Evolutionary conservation across 768 basidiomycete species (phyloP).

Genomic region (Nevesoporus exiguus): DNA sequence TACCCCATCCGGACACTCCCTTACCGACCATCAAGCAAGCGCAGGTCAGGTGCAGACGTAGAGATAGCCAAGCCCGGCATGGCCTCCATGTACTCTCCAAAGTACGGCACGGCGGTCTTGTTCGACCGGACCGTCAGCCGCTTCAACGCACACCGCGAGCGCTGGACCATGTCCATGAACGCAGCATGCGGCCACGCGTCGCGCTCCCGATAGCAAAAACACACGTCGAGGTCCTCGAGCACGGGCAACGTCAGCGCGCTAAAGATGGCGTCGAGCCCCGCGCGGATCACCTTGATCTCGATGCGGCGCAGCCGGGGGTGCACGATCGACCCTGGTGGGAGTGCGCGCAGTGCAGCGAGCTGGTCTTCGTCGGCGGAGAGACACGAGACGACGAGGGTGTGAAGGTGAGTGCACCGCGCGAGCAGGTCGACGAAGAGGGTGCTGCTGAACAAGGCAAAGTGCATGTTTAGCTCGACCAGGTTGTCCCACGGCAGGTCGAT

Average conservation of each 20-base stretch:
- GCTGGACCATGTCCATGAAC: conserved; percentile 22
- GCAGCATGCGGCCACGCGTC: conserved; percentile 27
- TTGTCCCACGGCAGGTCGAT: conserved; percentile 28
- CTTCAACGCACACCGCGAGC: conserved; percentile 25
- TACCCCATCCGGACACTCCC: neutral
- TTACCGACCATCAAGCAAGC: neutral
- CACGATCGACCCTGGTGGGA: conserved; percentile 13
- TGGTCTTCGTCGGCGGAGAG: conserved; percentile 22
- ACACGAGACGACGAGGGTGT: conserved; percentile 21
- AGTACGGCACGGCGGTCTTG: conserved; percentile 16
- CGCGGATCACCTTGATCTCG: conserved; percentile 30
- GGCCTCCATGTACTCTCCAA: conserved; percentile 21
- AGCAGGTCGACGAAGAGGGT: conserved; percentile 23
- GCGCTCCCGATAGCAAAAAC: conserved; percentile 30
- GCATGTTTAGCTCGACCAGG: conserved; percentile 25
- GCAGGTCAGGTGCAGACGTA: conserved; percentile 4
- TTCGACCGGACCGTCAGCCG: conserved; percentile 26
- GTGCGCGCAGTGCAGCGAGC: conserved; percentile 4
- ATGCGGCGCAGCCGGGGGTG: conserved; percentile 21
- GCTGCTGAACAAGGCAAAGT: conserved; percentile 26
- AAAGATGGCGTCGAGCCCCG: conserved; percentile 22
- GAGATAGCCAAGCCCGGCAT: conserved; percentile 21
- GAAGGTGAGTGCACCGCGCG: conserved; percentile 20
- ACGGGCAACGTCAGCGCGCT: conserved; percentile 21
- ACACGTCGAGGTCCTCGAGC: conserved; percentile 31